These are phyloP conservation scores for Epichloe sibirici DNA, from an alignment of 2,329 filamentous ascomycete species.

Conservation along the genomic window DNA sequence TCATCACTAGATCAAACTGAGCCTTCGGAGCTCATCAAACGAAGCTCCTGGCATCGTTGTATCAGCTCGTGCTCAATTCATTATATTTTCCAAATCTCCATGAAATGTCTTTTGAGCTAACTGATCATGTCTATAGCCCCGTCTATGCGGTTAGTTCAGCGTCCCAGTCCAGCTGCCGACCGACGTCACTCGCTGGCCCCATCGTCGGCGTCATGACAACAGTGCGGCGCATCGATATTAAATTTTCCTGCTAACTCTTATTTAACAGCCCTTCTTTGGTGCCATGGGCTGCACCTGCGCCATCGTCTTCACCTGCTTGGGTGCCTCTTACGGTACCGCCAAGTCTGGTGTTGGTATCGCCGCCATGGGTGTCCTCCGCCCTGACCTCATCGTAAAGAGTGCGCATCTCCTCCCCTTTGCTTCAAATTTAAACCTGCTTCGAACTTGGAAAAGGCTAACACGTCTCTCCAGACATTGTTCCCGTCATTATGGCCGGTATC, in stretches of 20 bases:
- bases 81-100: conserved; percentile 1
- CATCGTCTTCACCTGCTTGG: conserved; percentile 93
- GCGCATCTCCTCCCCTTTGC: conserved; percentile 27
- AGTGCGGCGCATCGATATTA: conserved; percentile 10
- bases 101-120: conserved; percentile 28
- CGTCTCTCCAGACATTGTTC: conserved; percentile 69
- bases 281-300: conserved; percentile 95
- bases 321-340: conserved; percentile 95
- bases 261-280: conserved; percentile 72
- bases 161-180: conserved; percentile 15
- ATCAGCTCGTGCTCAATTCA: conserved; percentile 2
- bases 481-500: conserved; percentile 99
- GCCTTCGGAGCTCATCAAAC: conserved; percentile 13
- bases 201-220: conserved; percentile 10
- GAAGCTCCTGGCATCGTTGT: conserved; percentile 18
- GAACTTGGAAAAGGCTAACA: conserved; percentile 10
- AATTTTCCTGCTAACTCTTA: conserved; percentile 20
- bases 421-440: not conserved
- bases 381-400: conserved; percentile 99
- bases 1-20: conserved; percentile 16
- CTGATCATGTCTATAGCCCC: conserved; percentile 48
- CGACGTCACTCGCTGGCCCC: conserved; percentile 17
- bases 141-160: conserved; percentile 88
- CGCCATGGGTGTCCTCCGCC: conserved; percentile 94
- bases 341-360: conserved; percentile 99